Base-by-base conservation (phyloP, 176 grass and related monocot genomes). In the Dactylis glomerata region DNA sequence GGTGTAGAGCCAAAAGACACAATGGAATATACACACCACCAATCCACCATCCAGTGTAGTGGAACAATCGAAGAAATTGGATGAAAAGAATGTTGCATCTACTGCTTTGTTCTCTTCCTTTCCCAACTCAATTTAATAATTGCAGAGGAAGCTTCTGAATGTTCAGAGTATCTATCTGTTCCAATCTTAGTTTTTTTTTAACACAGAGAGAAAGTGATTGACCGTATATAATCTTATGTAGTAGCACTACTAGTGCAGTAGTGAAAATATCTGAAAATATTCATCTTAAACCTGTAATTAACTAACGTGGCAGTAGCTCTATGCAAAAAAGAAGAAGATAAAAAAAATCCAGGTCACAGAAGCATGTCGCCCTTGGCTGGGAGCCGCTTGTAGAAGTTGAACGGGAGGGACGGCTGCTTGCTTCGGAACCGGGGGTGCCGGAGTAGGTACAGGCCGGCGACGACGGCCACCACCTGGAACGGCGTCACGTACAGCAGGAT, bases 41-140 rank as follows among this genome's bases (percentile, higher is more conserved):
- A 33, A 8, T 34, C 69, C 71, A 47, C 45, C 31, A 33, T 19
- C 65, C 10, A 22, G 5, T 32, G 71, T 32, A 31, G 71, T 50
- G 45, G 71, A 75, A 0, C 45, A 75, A 32, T 20, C 30, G 10
- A 28, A 44, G 28, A 50, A 20, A 27, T 19, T 46, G 71, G 45
- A 75, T 75, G 71, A 75, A 22, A 75, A 5, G 44, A 51, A 32
- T 51, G 45, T 49, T 49, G 44, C 71, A 74, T 74, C 71, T 49
- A 26, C 71, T 30, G 44, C 71, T 33, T 75, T 75, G 27, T 51
- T 75, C 71, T 22, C 71, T 30, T 30, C 5, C 69, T 27, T 46
- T 73, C 3, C 17, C 37, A 26, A 71, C 68, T 26, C 13, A 26
- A 32, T 44, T 46, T 8, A 47, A 19, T 47, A 30, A 17, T 73